These are phyloP conservation scores for Pholiota adiposa DNA, from an alignment of 1,284 basidiomycete species.

Conservation along the genomic window DNA sequence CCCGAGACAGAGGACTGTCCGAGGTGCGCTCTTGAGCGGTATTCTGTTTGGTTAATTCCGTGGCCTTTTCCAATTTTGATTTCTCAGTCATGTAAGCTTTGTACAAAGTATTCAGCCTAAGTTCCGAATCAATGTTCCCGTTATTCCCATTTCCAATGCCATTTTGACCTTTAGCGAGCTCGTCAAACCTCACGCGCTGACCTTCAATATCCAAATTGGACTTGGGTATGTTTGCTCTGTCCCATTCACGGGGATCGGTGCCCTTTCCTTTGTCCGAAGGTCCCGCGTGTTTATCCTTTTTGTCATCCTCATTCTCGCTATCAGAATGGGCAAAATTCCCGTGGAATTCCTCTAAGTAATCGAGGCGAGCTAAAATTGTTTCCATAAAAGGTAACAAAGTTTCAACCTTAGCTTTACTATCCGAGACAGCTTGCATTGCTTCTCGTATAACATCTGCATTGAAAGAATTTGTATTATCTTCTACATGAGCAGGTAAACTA, in stretches of 20 bases:
- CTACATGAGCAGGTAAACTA: neutral
- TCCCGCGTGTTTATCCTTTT: too few relatives aligned
- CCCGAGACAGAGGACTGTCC: conserved; percentile 8
- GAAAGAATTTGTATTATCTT: too few relatives aligned
- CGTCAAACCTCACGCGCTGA: conserved; percentile 4
- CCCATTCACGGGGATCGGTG: conserved; percentile 11
- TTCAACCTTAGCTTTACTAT: neutral
- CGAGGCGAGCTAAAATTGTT: neutral
- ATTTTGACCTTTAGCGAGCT: neutral
- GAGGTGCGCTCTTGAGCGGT: neutral
- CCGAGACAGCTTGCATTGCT: neutral
- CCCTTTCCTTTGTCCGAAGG: conserved; percentile 6
- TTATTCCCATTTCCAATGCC: neutral
- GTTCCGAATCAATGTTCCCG: neutral
- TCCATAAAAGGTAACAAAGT: neutral
- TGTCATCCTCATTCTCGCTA: neutral
- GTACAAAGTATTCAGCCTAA: neutral
- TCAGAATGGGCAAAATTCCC: neutral
- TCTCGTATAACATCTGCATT: too few relatives aligned
- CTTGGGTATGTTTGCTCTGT: neutral
- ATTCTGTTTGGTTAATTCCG: neutral
- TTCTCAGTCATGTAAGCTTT: neutral
- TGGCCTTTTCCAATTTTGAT: neutral
- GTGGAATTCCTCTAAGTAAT: neutral
- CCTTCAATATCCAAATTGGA: neutral